phyloP scores from a whole-genome alignment of 495 filamentous ascomycete genomes.

The Glutinoglossum americanum region DNA sequence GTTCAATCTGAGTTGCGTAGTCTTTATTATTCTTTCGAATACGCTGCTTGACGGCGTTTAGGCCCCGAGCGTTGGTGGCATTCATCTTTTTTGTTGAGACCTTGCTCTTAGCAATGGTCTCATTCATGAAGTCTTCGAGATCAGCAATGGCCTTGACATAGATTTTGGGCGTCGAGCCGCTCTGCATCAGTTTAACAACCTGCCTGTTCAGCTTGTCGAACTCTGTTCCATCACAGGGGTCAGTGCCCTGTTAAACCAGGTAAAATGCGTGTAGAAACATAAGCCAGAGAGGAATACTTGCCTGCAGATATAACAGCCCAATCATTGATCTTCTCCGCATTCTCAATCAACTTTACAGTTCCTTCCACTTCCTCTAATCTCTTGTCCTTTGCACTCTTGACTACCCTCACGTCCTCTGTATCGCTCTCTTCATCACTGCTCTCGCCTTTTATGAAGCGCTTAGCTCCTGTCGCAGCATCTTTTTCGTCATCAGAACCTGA shows the following conservation, averaged over 20 bases:
- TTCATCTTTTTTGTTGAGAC: slow-evolving; percentile 97
- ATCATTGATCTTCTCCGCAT: slow-evolving; percentile 90
- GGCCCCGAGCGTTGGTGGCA: slow-evolving; percentile 73
- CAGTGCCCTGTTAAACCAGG: slow-evolving; percentile 2
- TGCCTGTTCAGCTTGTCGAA: slow-evolving; percentile 96
- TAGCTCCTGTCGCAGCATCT: slow-evolving; percentile 39
- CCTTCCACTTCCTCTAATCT: slow-evolving; percentile 79
- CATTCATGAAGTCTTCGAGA: slow-evolving; percentile 87
- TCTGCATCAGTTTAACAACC: slow-evolving; percentile 53
- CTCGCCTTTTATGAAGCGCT: slow-evolving; percentile 56
- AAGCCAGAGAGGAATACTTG: slow-evolving; percentile 21
- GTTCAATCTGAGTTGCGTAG: slow-evolving; percentile 66
- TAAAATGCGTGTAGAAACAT: background rate
- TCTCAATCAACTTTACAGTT: slow-evolving; percentile 75
- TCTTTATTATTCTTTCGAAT: slow-evolving; percentile 98
- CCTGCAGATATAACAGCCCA: slow-evolving; percentile 83
- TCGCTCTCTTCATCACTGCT: slow-evolving; percentile 71
- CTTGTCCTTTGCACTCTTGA: slow-evolving; percentile 97
- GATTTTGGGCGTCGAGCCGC: slow-evolving; percentile 58
- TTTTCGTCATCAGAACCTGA: slow-evolving; percentile 39
- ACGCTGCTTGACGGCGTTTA: slow-evolving; percentile 91
- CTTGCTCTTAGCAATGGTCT: slow-evolving; percentile 85
- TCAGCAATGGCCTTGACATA: slow-evolving; percentile 89
- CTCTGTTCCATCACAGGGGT: slow-evolving; percentile 27
- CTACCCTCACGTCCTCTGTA: slow-evolving; percentile 58